Evolutionary conservation across 805 yeast species (phyloP).

Genomic region (Metschnikowia corniflorae): DNA sequence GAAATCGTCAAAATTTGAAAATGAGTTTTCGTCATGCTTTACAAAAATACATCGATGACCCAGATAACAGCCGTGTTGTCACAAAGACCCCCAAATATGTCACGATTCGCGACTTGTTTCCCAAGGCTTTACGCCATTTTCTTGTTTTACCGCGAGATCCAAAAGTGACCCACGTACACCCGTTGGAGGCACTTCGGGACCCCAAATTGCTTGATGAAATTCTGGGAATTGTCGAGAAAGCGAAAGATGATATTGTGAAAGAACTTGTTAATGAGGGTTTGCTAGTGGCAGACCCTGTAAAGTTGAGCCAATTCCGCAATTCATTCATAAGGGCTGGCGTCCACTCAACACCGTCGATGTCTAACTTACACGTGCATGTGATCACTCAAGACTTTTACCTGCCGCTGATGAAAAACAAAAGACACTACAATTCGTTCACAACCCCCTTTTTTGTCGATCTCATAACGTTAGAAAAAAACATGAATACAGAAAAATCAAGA

Average conservation of each 20-base stretch:
- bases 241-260: slow-evolving; percentile 29
- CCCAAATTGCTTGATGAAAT: slow-evolving; percentile 26
- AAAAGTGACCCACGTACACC: slow-evolving; percentile 43
- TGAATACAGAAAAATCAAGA: neutral
- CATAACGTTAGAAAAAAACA: slow-evolving; percentile 38
- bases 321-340: slow-evolving; percentile 52
- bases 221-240: slow-evolving; percentile 34
- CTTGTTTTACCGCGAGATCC: slow-evolving; percentile 55
- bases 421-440: slow-evolving; percentile 70
- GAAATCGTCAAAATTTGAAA: no score
- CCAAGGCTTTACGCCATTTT: slow-evolving; percentile 60
- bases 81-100: slow-evolving; percentile 50
- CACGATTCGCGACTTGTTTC: slow-evolving; percentile 57
- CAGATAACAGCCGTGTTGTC: slow-evolving; percentile 42
- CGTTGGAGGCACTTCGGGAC: slow-evolving; percentile 45
- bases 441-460: slow-evolving; percentile 59
- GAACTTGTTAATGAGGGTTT: slow-evolving; percentile 23
- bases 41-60: slow-evolving; percentile 45
- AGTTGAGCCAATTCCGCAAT: slow-evolving; percentile 18
- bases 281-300: slow-evolving; percentile 13
- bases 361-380: slow-evolving; percentile 70
- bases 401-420: slow-evolving; percentile 50
- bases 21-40: slow-evolving; percentile 53
- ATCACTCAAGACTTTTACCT: slow-evolving; percentile 62
- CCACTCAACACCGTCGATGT: slow-evolving; percentile 68